Conservation (phyloP, 2,329 filamentous ascomycete species). For the Exophiala dermatitidis region DNA sequence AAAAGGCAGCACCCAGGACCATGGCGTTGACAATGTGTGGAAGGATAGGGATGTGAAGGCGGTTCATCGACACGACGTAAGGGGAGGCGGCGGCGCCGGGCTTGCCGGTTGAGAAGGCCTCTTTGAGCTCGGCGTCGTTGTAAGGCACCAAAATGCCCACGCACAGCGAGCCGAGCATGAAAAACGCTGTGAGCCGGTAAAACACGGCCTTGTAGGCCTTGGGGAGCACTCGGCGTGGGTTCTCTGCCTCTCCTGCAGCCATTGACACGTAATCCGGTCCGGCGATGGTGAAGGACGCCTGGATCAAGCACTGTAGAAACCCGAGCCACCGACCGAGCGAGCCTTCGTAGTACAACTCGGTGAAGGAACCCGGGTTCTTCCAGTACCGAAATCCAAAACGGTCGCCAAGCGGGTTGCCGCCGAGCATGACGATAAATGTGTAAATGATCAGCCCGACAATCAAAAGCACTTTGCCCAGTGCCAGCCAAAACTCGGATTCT, state of each 20-base stretch:
- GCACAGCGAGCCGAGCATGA: slow-evolving; percentile 64
- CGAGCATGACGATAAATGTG: slow-evolving; percentile 76
- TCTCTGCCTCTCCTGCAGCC: slow-evolving; percentile 63
- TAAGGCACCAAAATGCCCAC: slow-evolving; percentile 67
- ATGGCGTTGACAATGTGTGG: slow-evolving; percentile 68
- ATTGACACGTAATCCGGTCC: slow-evolving; percentile 60
- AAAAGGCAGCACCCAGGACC: slow-evolving; percentile 61
- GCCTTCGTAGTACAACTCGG: slow-evolving; percentile 57
- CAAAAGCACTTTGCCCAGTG: slow-evolving; percentile 63
- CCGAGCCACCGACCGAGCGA: slow-evolving; percentile 65
- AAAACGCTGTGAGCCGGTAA: slow-evolving; percentile 68
- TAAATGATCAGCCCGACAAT: slow-evolving; percentile 65
- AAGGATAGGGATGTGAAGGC: slow-evolving; percentile 55
- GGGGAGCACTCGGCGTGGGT: slow-evolving; percentile 62
- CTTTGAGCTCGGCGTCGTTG: slow-evolving; percentile 54
- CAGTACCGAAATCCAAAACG: slow-evolving; percentile 67
- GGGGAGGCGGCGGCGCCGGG: slow-evolving; percentile 64
- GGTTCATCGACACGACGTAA: slow-evolving; percentile 60
- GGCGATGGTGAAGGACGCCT: slow-evolving; percentile 60
- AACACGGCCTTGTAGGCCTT: slow-evolving; percentile 72
- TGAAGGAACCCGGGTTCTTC: slow-evolving; percentile 61
- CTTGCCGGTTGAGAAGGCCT: slow-evolving; percentile 51
- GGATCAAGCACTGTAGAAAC: slow-evolving; percentile 67
- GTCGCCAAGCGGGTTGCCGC: slow-evolving; percentile 67
- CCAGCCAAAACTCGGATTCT: slow-evolving; percentile 68